Base-by-base conservation (phyloP, 805 yeast genomes). In the Cyberlindnera japonica region DNA sequence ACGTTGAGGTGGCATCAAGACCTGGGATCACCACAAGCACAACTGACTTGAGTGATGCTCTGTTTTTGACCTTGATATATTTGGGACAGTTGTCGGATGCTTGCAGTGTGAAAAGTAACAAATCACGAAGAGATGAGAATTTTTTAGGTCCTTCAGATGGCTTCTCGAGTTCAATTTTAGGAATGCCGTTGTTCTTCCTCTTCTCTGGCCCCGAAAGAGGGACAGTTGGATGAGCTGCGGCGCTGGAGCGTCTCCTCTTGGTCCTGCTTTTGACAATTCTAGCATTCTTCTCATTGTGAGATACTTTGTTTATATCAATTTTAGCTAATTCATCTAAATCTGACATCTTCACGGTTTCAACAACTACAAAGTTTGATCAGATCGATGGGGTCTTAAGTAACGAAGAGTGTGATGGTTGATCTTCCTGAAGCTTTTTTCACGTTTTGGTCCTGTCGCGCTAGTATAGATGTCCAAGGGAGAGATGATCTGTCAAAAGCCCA, bases 11-110 rank as follows among this genome's bases (percentile, higher is more conserved):
- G 3, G 65, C 57, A 12, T 69, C 63, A 11, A 89, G 57, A 0
- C 95, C 95, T 0, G 93, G 87, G 4, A 78, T 73, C 37, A 79
- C 64, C 4, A 85, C 58, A 18, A 77, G 63, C 0, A 83, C 77
- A 3, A 81, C 71, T 43, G 75, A 77, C n/a, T 68, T 57, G 3
- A 85, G 63, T 4, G 67, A 59, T 16, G 57, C 51, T 35, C 75
- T 63, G 47, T 82, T 79, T 2, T 54, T 62, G 6, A 83, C 50
- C 14, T 63, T 59, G n/a, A 74, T 49, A 77, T 79, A 77, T 11
- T 59, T 57, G 1, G 82, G 81, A 2, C 42, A 37, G 7, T 44
- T 47, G 24, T 50, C 55, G 3, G 57, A 44, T 9, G 64, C 62
- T 40, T 65, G 63, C 9, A 52, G 31, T 2, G 43, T 33, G 21